Base-by-base conservation (phyloP, 1,284 basidiomycete species). In the Wallemia hederae region DNA sequence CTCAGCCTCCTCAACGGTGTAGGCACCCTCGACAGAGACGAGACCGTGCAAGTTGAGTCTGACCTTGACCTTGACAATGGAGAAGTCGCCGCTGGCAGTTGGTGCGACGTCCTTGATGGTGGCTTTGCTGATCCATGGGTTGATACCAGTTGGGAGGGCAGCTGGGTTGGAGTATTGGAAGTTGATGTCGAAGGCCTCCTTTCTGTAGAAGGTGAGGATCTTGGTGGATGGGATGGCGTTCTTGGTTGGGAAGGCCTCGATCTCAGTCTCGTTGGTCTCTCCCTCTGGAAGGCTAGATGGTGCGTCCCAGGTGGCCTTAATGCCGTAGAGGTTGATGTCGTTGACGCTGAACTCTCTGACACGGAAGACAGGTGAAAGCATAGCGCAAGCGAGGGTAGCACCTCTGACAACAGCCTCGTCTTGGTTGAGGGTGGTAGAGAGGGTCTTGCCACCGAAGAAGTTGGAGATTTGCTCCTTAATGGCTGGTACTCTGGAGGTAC, bases 341-440 rank as follows among this genome's bases (percentile, higher is more conserved):
- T 80, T 78, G 63, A 89, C 76, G 68, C 79, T 75, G 75, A 94
- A 94, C 64, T 94, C 88, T 66, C 88, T 82, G 60, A 94, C 89
- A 66, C 86, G 84, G 84, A 94, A 94, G 63, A 90, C 81, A 66
- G 90, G 90, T 31, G 88, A 91, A 65, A 91, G 82, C 75, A 85
- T 87, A 34, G 90, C 89, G 69, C 89, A 92, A 55, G 87, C 80
- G 70, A 94, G 90, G 60, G 90, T 92, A 59, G 89, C 85, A 62
- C 90, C 90, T 60, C 90, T 85, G 22, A 86, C 87, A 64, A 89
- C 77, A 63, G 90, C 88, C 74, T 94, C 90, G 66, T 94, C 90
- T 74, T 90, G 86, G 76, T 92, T 94, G 69, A 91, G 81, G 58
- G 90, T 94, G 66, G 81, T 83, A 24, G 78, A 83, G 65, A 94